Conservation (phyloP, 2,329 filamentous ascomycete species). For the Byssothecium circinans region DNA sequence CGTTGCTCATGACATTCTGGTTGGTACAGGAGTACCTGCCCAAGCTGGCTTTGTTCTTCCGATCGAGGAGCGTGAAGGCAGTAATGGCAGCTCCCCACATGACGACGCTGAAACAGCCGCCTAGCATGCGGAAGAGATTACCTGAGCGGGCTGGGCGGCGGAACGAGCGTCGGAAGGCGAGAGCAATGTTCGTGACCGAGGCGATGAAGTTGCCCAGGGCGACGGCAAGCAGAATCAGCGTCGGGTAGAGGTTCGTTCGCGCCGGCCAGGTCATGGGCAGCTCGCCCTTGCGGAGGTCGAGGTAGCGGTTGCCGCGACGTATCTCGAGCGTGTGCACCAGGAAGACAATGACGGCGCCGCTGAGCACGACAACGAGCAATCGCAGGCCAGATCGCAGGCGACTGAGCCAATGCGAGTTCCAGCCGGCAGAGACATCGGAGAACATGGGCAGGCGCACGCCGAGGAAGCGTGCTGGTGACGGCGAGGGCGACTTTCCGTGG, state of each 20-base stretch:
- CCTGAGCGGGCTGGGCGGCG: conserved; percentile 38
- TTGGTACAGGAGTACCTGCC: conserved; percentile 41
- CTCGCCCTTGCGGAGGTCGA: conserved; percentile 41
- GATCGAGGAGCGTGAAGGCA: conserved; percentile 38
- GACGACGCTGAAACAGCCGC: conserved; percentile 37
- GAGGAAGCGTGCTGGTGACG: conserved; percentile 16
- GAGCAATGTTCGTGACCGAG: conserved; percentile 35
- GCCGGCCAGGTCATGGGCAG: conserved; percentile 44
- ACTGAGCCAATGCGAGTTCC: conserved; percentile 39
- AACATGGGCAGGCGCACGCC: conserved; percentile 30
- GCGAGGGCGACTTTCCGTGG: conserved; percentile 10
- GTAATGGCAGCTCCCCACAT: conserved; percentile 37
- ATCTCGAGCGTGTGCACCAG: conserved; percentile 41
- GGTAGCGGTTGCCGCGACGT: conserved; percentile 38
- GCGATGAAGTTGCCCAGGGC: conserved; percentile 38
- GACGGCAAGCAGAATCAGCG: conserved; percentile 37
- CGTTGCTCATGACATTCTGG: conserved; percentile 38
- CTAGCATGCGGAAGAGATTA: conserved; percentile 39
- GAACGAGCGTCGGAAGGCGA: conserved; percentile 38
- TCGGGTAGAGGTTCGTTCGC: conserved; percentile 40
- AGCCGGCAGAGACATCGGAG: conserved; percentile 29
- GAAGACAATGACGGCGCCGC: conserved; percentile 39
- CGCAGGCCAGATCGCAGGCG: conserved; percentile 40
- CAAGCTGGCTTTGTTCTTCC: conserved; percentile 41
- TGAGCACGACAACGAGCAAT: conserved; percentile 41